phyloP scores from a whole-genome alignment of 2,329 filamentous ascomycete species.

The Calonectria crousiana region DNA sequence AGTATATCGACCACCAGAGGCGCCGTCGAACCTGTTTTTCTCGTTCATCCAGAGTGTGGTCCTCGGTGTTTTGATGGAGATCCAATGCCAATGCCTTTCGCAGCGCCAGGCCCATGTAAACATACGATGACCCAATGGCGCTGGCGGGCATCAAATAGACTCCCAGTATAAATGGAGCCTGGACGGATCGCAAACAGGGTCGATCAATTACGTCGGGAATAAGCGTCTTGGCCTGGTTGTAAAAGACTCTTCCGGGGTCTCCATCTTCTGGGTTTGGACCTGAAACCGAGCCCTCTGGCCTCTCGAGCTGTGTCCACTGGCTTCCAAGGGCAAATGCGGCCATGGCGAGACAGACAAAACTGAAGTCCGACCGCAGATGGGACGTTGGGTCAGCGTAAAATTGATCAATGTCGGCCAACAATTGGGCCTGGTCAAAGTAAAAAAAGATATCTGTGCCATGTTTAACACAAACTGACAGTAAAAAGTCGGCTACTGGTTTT shows the following conservation, averaged over 20 bases:
- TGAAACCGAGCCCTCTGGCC: conserved; percentile 28
- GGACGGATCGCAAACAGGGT: conserved; percentile 47
- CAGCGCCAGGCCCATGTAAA: conserved; percentile 47
- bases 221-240: conserved; percentile 43
- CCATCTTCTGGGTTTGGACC: conserved; percentile 10
- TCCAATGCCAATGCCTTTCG: conserved; percentile 46
- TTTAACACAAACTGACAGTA: conserved; percentile 45
- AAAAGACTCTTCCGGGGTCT: conserved; percentile 49
- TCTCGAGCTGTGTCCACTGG: conserved; percentile 49
- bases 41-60: conserved; percentile 31
- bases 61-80: conserved; percentile 44
- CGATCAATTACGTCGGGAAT: conserved; percentile 51
- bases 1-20: conserved; percentile 48
- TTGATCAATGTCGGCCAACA: conserved; percentile 39
- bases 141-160: conserved; percentile 51
- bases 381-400: conserved; percentile 41
- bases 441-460: conserved; percentile 46
- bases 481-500: conserved; percentile 43
- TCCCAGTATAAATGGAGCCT: conserved; percentile 48
- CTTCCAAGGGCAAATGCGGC: conserved; percentile 48
- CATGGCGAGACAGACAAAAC: conserved; percentile 44
- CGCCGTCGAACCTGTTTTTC: conserved; percentile 40
- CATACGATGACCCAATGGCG: conserved; percentile 49
- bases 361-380: conserved; percentile 35
- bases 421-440: conserved; percentile 46